Evolutionary conservation across 2,329 filamentous ascomycete species (phyloP).

Genomic region (Pestalotiopsis sp.): DNA sequence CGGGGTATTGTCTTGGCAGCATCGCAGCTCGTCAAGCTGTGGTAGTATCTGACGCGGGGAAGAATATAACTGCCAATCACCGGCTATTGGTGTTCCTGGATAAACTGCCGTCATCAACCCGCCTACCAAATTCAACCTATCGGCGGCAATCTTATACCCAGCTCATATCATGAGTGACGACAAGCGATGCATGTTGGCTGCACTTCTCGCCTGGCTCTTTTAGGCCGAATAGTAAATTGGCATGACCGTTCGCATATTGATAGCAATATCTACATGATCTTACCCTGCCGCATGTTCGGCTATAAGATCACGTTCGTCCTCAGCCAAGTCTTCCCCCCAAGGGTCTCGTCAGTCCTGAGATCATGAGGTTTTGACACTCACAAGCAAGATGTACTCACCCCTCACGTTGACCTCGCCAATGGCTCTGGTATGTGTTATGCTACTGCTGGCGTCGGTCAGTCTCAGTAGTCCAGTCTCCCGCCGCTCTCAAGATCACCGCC

Average conservation of each 20-base stretch:
- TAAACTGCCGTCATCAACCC: not conserved
- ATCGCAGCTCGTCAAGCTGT: not conserved
- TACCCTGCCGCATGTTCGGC: not conserved
- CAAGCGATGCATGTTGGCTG: not conserved
- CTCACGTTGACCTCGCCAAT: not conserved
- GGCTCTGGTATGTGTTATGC: not conserved
- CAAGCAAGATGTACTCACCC: not conserved
- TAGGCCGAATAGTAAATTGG: not conserved
- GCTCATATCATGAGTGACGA: not conserved
- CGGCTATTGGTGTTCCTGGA: not conserved
- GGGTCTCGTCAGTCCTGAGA: too few relatives aligned
- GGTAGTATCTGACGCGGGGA: not conserved
- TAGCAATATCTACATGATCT: not conserved
- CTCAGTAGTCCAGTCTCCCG: not conserved
- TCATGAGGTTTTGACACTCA: too few relatives aligned
- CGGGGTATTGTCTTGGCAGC: not conserved
- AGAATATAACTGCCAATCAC: not conserved
- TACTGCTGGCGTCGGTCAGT: not conserved
- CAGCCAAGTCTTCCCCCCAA: too few relatives aligned
- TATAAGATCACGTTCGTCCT: too few relatives aligned
- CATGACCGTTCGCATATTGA: too few relatives aligned
- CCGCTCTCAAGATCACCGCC: not conserved
- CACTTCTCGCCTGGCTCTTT: not conserved
- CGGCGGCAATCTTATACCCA: not conserved
- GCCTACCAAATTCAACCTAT: not conserved